Percentiles rank a stretch among this genome's conserved stretches.
Evolutionary conservation across 768 basidiomycete species (phyloP).

Genomic region (Trichaptum fuscoviolaceum): DNA sequence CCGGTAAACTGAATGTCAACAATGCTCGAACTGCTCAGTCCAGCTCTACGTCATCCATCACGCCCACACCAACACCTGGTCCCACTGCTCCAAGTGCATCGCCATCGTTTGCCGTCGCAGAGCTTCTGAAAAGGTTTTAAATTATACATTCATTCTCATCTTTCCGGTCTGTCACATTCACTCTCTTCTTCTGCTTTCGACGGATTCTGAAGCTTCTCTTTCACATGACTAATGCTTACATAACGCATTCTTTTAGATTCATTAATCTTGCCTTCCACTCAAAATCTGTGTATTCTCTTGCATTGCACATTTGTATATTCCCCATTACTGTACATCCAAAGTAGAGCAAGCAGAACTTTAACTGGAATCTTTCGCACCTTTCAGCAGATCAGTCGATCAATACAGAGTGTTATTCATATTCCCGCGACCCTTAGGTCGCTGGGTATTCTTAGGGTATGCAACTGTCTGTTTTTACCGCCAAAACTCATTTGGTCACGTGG

Average conservation of each 20-base stretch:
- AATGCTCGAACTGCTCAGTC: neutral
- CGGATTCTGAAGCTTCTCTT: neutral
- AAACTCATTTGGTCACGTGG: too few relatives aligned
- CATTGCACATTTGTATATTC: neutral
- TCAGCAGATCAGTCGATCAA: neutral
- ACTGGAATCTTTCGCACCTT: neutral
- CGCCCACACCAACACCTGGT: neutral
- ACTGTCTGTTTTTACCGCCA: too few relatives aligned
- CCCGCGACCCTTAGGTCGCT: too few relatives aligned
- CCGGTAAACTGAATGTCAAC: neutral
- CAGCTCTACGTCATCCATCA: neutral
- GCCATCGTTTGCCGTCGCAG: neutral
- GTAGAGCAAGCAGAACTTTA: neutral
- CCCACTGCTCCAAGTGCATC: neutral
- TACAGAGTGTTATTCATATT: neutral
- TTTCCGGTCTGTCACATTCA: neutral
- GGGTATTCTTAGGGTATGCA: too few relatives aligned
- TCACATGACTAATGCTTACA: neutral
- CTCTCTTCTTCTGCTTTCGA: neutral
- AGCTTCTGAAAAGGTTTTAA: neutral
- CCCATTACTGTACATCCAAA: neutral
- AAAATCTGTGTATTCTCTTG: neutral
- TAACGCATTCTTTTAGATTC: neutral
- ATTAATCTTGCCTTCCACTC: neutral
- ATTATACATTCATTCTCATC: neutral